Conservation (phyloP, 306 rosid species). For the Hippophae gyantsensis region DNA sequence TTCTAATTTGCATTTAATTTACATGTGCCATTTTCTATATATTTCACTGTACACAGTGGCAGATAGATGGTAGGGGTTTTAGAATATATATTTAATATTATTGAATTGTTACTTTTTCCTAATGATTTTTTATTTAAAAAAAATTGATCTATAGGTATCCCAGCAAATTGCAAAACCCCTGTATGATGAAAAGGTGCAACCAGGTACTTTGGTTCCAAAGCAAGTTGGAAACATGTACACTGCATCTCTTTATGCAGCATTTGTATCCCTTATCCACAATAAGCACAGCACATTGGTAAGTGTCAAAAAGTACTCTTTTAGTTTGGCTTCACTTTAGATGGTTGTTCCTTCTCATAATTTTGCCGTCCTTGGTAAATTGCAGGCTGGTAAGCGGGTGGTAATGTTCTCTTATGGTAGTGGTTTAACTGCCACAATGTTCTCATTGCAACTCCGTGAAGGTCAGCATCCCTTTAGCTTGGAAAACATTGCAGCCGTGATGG, state of each 20-base stretch:
- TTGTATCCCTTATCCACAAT: conserved; percentile 80
- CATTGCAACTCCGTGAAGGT: conserved; percentile 45
- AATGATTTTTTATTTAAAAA: conserved; percentile 4
- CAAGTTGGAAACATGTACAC: conserved; percentile 99
- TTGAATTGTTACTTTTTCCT: conserved; percentile 13
- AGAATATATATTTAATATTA: background rate
- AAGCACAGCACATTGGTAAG: conserved; percentile 64
- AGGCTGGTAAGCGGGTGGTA: conserved; percentile 68
- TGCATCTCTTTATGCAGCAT: conserved; percentile 97
- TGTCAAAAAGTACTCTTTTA: conserved; percentile 10
- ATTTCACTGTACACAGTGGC: no score
- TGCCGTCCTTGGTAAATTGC: conserved; percentile 21
- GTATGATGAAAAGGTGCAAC: conserved; percentile 78
- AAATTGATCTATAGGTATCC: conserved; percentile 43
- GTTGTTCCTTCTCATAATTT: conserved; percentile 17
- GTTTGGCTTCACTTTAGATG: background rate
- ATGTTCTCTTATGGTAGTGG: conserved; percentile 97
- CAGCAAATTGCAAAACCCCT: conserved; percentile 88
- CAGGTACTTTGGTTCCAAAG: conserved; percentile 84
- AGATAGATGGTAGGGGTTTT: no score
- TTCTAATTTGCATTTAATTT: no score
- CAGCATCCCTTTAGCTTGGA: conserved; percentile 77
- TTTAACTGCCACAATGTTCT: conserved; percentile 79
- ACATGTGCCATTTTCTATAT: no score
- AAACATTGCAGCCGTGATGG: conserved; percentile 66